A percentile compares a stretch with the other conserved stretches of the same genome.
These are phyloP conservation scores for Chlorella sorokiniana DNA, from an alignment of 139 green algal species.

Conservation along the genomic window DNA sequence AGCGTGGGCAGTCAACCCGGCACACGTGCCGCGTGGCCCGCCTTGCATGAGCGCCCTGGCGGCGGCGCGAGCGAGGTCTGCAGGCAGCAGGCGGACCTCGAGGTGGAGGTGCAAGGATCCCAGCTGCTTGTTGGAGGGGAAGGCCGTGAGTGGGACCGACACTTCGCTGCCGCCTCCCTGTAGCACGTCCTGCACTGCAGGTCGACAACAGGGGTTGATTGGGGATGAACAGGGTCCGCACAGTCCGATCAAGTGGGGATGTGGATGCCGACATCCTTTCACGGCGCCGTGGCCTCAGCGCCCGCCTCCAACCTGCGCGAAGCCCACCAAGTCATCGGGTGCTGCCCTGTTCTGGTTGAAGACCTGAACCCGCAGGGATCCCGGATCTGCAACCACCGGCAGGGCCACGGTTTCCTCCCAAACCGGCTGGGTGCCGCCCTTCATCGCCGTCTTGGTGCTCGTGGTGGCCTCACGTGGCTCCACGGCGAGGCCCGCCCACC, in stretches of 20 bases:
- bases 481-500: background rate
- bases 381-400: constrained; percentile 1
- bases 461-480: no score
- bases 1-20: no score
- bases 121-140: constrained; percentile 2
- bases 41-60: background rate
- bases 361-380: background rate
- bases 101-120: constrained; percentile 6
- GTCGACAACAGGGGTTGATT: background rate
- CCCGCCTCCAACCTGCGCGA: background rate
- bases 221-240: no score
- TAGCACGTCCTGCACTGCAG: background rate
- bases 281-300: no score
- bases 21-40: background rate
- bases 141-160: constrained; percentile 4
- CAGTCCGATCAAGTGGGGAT: no score
- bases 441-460: constrained; percentile 18
- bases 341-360: constrained; percentile 27
- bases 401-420: background rate
- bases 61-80: background rate
- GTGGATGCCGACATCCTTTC: no score
- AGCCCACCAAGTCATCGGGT: constrained; percentile 7
- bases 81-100: background rate
- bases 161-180: background rate
- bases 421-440: background rate